Percentiles rank a stretch among this genome's conserved stretches.
These are phyloP conservation scores for Pinus taeda DNA, from an alignment of 75 land plant genomes.

Conservation along the genomic window DNA sequence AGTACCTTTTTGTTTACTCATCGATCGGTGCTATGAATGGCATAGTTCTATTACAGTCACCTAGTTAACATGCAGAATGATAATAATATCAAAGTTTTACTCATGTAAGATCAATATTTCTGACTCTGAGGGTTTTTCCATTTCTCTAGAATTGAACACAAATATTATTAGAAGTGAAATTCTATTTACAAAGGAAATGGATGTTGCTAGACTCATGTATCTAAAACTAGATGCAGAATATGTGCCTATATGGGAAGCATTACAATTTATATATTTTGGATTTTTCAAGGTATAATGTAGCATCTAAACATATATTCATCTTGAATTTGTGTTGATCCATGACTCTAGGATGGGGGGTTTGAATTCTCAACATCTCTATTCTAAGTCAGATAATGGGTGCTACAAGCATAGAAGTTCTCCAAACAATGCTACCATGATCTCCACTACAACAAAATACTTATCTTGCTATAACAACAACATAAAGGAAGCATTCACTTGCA, in stretches of 20 bases:
- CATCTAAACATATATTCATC: not conserved
- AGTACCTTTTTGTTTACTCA: not conserved
- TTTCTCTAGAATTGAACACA: not conserved
- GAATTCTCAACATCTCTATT: not conserved
- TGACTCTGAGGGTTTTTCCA: too few relatives aligned
- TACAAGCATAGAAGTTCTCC: too few relatives aligned
- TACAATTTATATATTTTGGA: not conserved
- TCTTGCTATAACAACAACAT: too few relatives aligned
- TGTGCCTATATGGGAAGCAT: not conserved
- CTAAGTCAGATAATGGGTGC: too few relatives aligned
- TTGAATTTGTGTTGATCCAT: not conserved
- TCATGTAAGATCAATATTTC: not conserved
- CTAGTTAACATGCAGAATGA: not conserved
- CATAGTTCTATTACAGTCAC: not conserved
- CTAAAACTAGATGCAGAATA: not conserved
- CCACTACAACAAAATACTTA: too few relatives aligned
- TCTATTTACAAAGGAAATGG: not conserved
- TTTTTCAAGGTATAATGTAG: not conserved
- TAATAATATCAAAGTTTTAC: not conserved
- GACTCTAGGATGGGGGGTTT: not conserved
- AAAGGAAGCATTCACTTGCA: too few relatives aligned
- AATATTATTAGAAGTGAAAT: not conserved
- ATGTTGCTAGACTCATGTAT: not conserved
- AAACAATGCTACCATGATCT: too few relatives aligned
- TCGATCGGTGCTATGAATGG: not conserved